Percentiles rank a stretch among this genome's conserved stretches.
These are phyloP conservation scores for Persicaria tinctoria DNA, from an alignment of 148 eudicot species.

Conservation along the genomic window DNA sequence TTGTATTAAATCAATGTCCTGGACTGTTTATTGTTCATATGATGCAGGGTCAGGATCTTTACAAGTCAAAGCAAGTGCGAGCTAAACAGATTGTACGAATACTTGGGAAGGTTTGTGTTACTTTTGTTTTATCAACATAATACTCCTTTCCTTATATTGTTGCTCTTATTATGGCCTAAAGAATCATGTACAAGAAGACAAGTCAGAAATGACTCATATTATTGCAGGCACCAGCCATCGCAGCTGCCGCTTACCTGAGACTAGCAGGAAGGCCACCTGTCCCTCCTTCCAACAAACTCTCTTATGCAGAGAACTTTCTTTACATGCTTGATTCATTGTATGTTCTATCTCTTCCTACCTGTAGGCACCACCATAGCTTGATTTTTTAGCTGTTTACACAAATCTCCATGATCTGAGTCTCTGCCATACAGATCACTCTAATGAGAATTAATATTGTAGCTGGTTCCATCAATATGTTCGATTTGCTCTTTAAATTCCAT, in stretches of 20 bases:
- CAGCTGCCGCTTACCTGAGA: conserved; percentile 95
- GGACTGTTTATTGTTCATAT: background rate
- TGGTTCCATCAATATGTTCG: no score
- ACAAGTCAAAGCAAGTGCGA: conserved; percentile 89
- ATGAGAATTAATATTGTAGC: no score
- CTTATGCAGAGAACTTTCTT: conserved; percentile 49
- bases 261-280: conserved; percentile 95
- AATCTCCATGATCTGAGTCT: conserved; percentile 10
- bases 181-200: background rate
- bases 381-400: no score
- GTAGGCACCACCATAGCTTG: no score
- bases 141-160: background rate
- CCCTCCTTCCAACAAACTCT: conserved; percentile 87
- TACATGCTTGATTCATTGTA: no score
- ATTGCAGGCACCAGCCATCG: conserved; percentile 83
- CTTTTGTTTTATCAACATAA: background rate
- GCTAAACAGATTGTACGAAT: conserved; percentile 97
- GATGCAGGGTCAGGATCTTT: conserved; percentile 85
- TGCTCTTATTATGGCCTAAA: background rate
- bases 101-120: conserved; percentile 73
- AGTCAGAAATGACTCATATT: background rate
- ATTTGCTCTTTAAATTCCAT: no score
- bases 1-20: background rate
- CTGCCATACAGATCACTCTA: no score
- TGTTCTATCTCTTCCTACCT: no score